phyloP scores from a whole-genome alignment of 768 basidiomycete species.

The Rhodosporidiobolus odoratus region DNA sequence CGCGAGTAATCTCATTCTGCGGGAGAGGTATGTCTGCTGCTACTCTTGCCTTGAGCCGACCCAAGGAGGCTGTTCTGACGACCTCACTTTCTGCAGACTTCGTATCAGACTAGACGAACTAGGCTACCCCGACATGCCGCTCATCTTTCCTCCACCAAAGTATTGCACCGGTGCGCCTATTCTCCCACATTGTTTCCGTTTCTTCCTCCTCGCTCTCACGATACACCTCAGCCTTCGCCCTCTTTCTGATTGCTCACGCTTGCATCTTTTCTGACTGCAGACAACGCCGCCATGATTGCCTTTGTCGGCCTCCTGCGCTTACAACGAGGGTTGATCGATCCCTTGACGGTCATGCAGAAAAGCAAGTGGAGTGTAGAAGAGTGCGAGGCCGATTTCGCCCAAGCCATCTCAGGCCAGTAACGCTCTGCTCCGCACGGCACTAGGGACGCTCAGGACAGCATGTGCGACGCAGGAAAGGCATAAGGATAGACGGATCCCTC shows the following conservation, averaged over 20 bases:
- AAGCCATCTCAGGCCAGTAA: not conserved
- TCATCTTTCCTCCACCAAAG: conserved; percentile 69
- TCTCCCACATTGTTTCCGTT: not conserved
- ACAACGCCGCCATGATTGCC: conserved; percentile 95
- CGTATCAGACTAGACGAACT: conserved; percentile 37
- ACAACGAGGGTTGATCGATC: conserved; percentile 55
- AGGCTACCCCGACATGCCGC: conserved; percentile 54
- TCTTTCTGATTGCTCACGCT: conserved; percentile 2
- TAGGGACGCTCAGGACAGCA: not conserved
- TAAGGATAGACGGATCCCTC: no score
- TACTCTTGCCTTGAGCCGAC: not conserved
- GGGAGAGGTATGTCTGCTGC: conserved; percentile 54
- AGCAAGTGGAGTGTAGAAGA: conserved; percentile 79
- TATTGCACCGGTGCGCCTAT: conserved; percentile 69
- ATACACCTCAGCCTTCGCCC: no score
- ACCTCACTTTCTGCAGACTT: conserved; percentile 27
- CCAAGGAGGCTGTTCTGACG: conserved; percentile 17
- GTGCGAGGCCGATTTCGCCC: conserved; percentile 36
- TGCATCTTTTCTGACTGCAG: conserved; percentile 49
- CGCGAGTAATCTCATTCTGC: conserved; percentile 72
- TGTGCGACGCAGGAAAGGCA: not conserved
- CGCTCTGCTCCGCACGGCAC: not conserved
- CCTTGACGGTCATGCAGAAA: conserved; percentile 48
- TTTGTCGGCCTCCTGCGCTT: conserved; percentile 86
- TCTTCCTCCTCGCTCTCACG: not conserved